Evolutionary conservation across 78 protist species (phyloP), one percentile per base, ranked within the genome.

Genomic region (Trichosphaerium sp.): DNA sequence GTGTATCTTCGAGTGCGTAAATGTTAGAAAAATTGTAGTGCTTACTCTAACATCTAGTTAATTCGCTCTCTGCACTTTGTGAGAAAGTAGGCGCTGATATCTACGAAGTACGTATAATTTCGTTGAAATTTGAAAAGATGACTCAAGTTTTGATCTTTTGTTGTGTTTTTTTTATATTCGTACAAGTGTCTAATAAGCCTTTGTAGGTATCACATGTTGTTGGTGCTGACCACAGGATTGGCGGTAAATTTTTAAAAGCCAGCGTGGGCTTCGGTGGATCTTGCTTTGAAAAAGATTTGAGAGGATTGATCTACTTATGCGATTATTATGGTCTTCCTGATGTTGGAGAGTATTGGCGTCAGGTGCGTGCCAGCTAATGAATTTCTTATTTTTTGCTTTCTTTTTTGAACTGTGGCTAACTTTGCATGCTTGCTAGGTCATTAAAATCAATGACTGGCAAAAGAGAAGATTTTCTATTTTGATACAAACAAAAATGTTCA

Each of bases 251-350:
- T 60, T 60, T 93, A 31, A 59, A 69, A 54, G 85, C 92, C 42
- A 38, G 77, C 18, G 92, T 91, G n/a, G 97, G 82, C 35, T 80
- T 86, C 41, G 95, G 93, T 7, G 92, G 89, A 23, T 47, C 82
- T n/a, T 94, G 98, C 84, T 94, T 90, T 72, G 92, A 85, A 71
- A 94, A 89, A 81, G 96, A 94, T 64, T 74, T 94, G 47, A 71
- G 80, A 34, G 91, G 91, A 84, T 78, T 94, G 35, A 92, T 89
- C n/a, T 93, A 93, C 85, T 69, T 93, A 28, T 70, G 84, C 65
- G 76, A 79, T 70, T 25, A 72, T 10, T 47, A 49, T 35, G 59
- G 81, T 35, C 68, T 85, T 38, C 62, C 29, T 1, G 90, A 84
- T 73, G 98, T 94, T 2, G 98, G 96, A 41, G 79, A 54, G 18